Evolutionary conservation across 371 early-diverging fungal species (phyloP).

Genomic region (Apophysomyces elegans): DNA sequence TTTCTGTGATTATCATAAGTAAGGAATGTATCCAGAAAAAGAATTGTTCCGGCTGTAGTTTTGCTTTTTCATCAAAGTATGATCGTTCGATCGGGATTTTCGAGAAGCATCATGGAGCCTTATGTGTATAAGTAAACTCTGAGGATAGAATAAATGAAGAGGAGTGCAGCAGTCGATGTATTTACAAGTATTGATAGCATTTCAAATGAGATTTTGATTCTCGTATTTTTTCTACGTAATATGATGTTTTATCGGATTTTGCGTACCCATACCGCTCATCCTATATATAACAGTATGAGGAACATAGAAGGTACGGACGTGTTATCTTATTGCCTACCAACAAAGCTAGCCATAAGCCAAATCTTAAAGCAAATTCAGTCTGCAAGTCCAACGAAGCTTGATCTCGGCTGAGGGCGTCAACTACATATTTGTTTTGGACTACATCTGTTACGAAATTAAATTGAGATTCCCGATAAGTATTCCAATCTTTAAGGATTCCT

Average conservation of each 20-base stretch:
- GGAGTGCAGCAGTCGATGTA: no score
- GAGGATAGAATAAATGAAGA: no score
- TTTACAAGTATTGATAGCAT: no score
- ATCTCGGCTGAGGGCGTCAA: slow-evolving; percentile 13
- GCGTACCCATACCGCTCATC: not conserved
- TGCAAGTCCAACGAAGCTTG: slow-evolving; percentile 11
- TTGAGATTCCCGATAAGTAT: slow-evolving; percentile 8
- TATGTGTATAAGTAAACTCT: no score
- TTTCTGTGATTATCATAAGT: no score
- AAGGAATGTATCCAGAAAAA: no score
- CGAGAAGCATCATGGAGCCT: no score
- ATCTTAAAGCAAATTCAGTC: slow-evolving; percentile 35
- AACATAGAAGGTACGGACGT: not conserved
- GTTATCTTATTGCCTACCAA: slow-evolving; percentile 22
- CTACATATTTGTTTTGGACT: slow-evolving; percentile 7
- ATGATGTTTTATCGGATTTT: not conserved
- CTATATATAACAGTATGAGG: not conserved
- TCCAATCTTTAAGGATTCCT: not conserved
- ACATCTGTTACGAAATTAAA: slow-evolving; percentile 25
- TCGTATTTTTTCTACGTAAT: no score
- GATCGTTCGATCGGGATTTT: no score
- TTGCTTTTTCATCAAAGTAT: no score
- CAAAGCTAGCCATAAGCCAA: slow-evolving; percentile 36
- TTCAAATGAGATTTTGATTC: no score
- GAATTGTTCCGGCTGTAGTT: no score